Base-by-base conservation (phyloP, 1,284 basidiomycete genomes). In the Crepidotus sp. region DNA sequence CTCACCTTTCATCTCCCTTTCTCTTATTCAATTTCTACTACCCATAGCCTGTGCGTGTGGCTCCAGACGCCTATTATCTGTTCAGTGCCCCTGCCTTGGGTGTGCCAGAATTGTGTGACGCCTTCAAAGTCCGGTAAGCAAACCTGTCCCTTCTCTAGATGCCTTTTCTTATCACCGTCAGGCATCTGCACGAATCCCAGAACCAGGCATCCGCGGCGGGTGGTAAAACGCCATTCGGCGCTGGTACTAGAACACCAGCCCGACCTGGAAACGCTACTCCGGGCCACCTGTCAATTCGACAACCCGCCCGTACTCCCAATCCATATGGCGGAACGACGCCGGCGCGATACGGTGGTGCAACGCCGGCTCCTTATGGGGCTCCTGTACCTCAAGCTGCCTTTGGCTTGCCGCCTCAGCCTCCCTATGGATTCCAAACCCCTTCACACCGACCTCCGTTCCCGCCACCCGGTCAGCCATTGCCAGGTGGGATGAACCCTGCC, bases 101-200 rank as follows among this genome's bases (percentile, higher is more conserved):
- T 45, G 89, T 97, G 18, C 81, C 87, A 0, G 90, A 94, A 63
- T 68, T 97, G 2, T 95, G 92, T 55, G 91, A 96, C 60, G 92
- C 92, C 13, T 97, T 97, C 79, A 96, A 96, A 78, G 80, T 89
- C 58, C 73, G 86, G 77, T 86, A 64, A 58, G 74, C 51, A 17
- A 11, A 26, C 33, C 45, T 47, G 55, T 13, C 48, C 22, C 48
- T 52, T 48, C 30, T 53, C 40, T 27, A 48, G 36, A 45, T 13
- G 11, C 15, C 14, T 8, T 26, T 8, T 19, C 26, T 46, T 8
- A 40, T 10, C 39, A 9, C 29, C 47, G 19, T 32, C 48, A 83
- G 84, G 51, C 87, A 90, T 64, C 67, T 83, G 30, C 83, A 87
- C 53, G 83, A 88, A 57, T 84, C 84, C 15, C 83, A 87, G 61